phyloP scores from a whole-genome alignment of 129 eudicot genomes.

The Ambrosia artemisiifolia region DNA sequence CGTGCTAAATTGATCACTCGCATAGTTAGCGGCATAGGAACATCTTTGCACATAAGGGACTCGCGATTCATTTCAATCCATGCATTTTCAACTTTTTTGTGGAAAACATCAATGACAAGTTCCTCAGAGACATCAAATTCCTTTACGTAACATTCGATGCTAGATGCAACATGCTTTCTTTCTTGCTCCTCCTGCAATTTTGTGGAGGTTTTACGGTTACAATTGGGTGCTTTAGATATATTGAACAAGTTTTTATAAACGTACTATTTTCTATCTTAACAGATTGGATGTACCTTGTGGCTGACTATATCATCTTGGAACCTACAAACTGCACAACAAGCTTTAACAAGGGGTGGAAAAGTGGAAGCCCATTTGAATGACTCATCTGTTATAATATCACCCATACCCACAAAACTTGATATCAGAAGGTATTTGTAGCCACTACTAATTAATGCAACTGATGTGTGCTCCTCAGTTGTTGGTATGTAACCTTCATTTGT shows the following conservation, averaged over 20 bases:
- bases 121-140: slow-evolving; percentile 9
- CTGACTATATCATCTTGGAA: slow-evolving; percentile 33
- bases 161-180: no score
- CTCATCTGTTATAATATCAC: slow-evolving; percentile 12
- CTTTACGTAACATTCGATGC: no score
- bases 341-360: slow-evolving; percentile 21
- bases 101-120: slow-evolving; percentile 15
- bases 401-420: slow-evolving; percentile 12
- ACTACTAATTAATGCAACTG: background rate
- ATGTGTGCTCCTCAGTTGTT: slow-evolving; percentile 19
- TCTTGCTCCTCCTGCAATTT: no score
- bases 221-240: background rate
- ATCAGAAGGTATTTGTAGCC: background rate
- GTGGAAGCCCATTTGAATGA: slow-evolving; percentile 17
- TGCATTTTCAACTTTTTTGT: slow-evolving; percentile 24
- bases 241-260: no score
- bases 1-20: slow-evolving; percentile 29
- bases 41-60: slow-evolving; percentile 3
- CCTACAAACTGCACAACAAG: slow-evolving; percentile 19
- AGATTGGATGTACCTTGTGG: slow-evolving; percentile 28
- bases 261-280: no score
- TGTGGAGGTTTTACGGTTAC: no score
- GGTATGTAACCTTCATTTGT: slow-evolving; percentile 10
- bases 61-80: slow-evolving; percentile 38
- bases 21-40: slow-evolving; percentile 10